A percentile compares a stretch with the other conserved stretches of the same genome.
Conservation (phyloP, 306 rosid genomes). For the Trichosanthes truncata region DNA sequence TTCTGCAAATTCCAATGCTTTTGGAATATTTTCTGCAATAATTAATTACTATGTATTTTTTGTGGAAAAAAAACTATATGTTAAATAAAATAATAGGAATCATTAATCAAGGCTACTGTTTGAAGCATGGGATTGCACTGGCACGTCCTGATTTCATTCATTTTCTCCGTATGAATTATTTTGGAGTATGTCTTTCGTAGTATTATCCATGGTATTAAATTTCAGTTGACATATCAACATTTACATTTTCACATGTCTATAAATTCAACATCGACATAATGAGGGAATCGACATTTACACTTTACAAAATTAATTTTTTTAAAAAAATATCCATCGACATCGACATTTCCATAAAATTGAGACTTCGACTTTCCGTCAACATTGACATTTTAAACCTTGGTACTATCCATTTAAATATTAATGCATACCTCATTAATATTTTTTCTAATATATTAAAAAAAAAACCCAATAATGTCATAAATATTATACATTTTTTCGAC, state of each 20-base stretch:
- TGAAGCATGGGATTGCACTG: not conserved
- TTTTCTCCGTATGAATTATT: not conserved
- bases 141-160: slow-evolving; percentile 1
- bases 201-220: too few relatives aligned
- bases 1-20: not conserved
- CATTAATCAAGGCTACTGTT: not conserved
- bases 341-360: too few relatives aligned
- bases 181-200: not conserved
- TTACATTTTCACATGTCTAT: too few relatives aligned
- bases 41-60: not conserved
- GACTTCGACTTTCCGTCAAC: too few relatives aligned
- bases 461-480: not conserved
- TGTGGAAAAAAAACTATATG: not conserved
- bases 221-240: too few relatives aligned
- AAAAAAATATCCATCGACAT: too few relatives aligned
- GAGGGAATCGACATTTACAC: too few relatives aligned
- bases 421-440: not conserved
- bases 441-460: not conserved
- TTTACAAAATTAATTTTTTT: too few relatives aligned
- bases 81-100: not conserved
- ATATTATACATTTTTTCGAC: not conserved
- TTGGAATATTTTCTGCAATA: slow-evolving; percentile 2
- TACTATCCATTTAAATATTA: not conserved
- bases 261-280: too few relatives aligned
- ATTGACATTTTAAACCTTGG: too few relatives aligned